phyloP scores from a whole-genome alignment of 352 stramenopile species.

The Phytophthora melonis region DNA sequence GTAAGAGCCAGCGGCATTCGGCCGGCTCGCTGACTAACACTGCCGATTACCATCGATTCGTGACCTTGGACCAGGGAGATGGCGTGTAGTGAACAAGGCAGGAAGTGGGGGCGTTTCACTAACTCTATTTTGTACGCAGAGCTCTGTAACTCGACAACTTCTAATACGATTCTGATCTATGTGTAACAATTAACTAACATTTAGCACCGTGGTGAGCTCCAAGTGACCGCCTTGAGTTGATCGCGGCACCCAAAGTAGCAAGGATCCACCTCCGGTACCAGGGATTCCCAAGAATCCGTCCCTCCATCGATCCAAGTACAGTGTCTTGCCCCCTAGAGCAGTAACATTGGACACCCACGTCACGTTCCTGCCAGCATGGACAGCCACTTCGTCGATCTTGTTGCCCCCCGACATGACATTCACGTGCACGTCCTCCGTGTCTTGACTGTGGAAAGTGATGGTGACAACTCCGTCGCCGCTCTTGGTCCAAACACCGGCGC shows the following conservation, averaged over 20 bases:
- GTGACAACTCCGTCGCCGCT: slow-evolving; percentile 33
- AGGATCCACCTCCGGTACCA: slow-evolving; percentile 49
- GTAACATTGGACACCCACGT: slow-evolving; percentile 43
- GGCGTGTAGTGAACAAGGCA: neutral
- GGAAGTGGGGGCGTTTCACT: slow-evolving; percentile 15
- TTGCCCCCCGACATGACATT: slow-evolving; percentile 35
- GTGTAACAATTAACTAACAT: slow-evolving; percentile 43
- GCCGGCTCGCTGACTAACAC: slow-evolving; percentile 13
- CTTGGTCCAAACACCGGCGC: slow-evolving; percentile 43
- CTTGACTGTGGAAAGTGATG: slow-evolving; percentile 47
- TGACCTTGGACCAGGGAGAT: neutral
- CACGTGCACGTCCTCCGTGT: slow-evolving; percentile 48
- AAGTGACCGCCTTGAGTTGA: slow-evolving; percentile 37
- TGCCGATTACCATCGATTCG: slow-evolving; percentile 20
- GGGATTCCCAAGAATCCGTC: slow-evolving; percentile 48
- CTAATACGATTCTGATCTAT: too few relatives aligned
- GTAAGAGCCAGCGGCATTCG: slow-evolving; percentile 31
- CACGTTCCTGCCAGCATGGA: slow-evolving; percentile 36
- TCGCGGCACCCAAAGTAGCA: slow-evolving; percentile 50
- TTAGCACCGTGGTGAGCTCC: slow-evolving; percentile 45
- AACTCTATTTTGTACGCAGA: slow-evolving; percentile 2
- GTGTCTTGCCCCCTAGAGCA: slow-evolving; percentile 42
- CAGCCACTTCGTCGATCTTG: slow-evolving; percentile 38
- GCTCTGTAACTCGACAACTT: neutral
- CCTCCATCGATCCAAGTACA: slow-evolving; percentile 65